phyloP scores from a whole-genome alignment of 2,329 filamentous ascomycete species.

The Pestalotiopsis sp. region DNA sequence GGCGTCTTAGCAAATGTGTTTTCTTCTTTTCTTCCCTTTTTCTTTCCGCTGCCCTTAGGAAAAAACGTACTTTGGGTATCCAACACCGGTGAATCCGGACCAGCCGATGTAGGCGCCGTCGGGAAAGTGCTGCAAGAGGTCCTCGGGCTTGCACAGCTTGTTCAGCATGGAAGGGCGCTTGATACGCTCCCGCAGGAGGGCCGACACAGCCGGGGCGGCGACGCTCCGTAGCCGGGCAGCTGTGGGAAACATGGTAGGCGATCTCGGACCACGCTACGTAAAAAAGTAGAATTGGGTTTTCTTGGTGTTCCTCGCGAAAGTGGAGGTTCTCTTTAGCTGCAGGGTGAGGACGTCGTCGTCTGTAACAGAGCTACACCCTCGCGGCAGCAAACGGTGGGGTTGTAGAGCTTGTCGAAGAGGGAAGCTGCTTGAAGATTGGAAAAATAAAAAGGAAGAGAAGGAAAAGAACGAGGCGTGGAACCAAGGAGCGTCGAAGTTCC shows the following conservation, averaged over 20 bases:
- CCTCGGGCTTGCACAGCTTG: conserved; percentile 79
- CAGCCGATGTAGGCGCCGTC: conserved; percentile 87
- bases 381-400: too few relatives aligned
- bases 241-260: background rate
- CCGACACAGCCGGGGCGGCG: conserved; percentile 64
- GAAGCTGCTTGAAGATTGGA: background rate
- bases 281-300: background rate
- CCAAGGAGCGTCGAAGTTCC: background rate
- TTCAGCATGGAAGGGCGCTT: conserved; percentile 76
- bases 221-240: conserved; percentile 31
- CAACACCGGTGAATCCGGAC: conserved; percentile 89
- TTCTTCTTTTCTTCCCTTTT: background rate
- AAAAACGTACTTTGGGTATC: conserved; percentile 76
- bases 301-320: too few relatives aligned
- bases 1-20: background rate
- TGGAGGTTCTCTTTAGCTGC: too few relatives aligned
- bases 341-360: too few relatives aligned
- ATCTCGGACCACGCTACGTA: background rate
- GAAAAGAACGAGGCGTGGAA: background rate
- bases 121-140: conserved; percentile 80
- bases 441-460: conserved; percentile 1
- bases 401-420: background rate
- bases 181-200: conserved; percentile 75
- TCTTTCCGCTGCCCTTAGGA: background rate
- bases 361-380: too few relatives aligned